A percentile compares a stretch with the other conserved stretches of the same genome.
phyloP scores from a whole-genome alignment of 257 asterid genomes.

The Prunella vulgaris region DNA sequence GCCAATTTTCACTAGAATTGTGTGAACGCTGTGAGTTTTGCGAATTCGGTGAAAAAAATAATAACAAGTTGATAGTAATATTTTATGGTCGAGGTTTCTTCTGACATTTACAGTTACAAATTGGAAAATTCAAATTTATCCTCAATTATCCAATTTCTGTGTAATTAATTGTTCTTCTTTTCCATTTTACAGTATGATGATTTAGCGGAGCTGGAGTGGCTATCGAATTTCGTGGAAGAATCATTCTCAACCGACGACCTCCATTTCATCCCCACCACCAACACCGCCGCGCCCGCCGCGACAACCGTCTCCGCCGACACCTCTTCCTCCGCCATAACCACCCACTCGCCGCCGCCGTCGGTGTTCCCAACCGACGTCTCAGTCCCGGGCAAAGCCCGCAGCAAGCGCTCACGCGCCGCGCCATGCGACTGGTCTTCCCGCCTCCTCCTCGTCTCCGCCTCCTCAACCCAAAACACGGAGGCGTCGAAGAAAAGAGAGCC shows the following conservation, averaged over 20 bases:
- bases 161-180: not conserved
- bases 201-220: slow-evolving; percentile 97
- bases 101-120: not conserved
- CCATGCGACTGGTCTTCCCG: slow-evolving; percentile 98
- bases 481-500: slow-evolving; percentile 38
- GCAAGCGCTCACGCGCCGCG: slow-evolving; percentile 93
- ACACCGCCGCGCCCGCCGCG: slow-evolving; percentile 27
- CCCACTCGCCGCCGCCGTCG: slow-evolving; percentile 38
- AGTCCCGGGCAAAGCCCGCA: slow-evolving; percentile 92
- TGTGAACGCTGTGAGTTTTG: not conserved
- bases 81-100: not conserved
- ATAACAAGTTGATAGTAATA: not conserved
- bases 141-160: not conserved
- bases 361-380: slow-evolving; percentile 62
- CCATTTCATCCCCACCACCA: slow-evolving; percentile 53
- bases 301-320: slow-evolving; percentile 29
- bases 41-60: too few species aligned
- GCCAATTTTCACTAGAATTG: not conserved
- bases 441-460: slow-evolving; percentile 54
- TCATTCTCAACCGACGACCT: slow-evolving; percentile 84
- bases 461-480: slow-evolving; percentile 26
- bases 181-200: slow-evolving; percentile 62
- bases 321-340: slow-evolving; percentile 50
- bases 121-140: not conserved
- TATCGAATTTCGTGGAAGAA: slow-evolving; percentile 94